Evolutionary conservation across 2,329 filamentous ascomycete species (phyloP), one percentile per base, ranked within the genome.

Genomic region (Penicillium sp.): DNA sequence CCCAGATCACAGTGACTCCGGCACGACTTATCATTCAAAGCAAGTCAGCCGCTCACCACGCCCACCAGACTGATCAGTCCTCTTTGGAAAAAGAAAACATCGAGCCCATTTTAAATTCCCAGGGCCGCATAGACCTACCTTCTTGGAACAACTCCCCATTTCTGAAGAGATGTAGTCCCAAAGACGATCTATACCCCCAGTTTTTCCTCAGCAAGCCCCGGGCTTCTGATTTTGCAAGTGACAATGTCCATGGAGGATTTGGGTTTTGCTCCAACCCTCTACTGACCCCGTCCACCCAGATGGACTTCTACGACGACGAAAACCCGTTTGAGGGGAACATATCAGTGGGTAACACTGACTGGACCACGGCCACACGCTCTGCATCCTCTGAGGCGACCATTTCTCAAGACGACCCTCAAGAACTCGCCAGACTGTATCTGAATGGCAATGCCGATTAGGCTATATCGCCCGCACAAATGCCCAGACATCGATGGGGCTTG

Each of bases 31-130:
- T 63, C 28, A 57, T 64, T 42, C 53, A 65, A 28, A 58, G 53
- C 42, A 57, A 63, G 29, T 47, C 56, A n/a, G 57, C 39, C 8
- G 24, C 58, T n/a, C 49, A 44, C 4, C 54, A 60, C 50, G 42
- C 47, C 18, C 49, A 54, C 16, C 53, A 42, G 29, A n/a, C 49
- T 29, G 46, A 56, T 24, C 54, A 51, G 39, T 31, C 47, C 29
- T 28, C 57, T 7, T 38, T 53, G 15, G 65, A 58, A n/a, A 73
- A 74, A 46, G 72, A 74, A 52, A 74, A 73, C 47, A 65, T 74
- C n/a, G 71, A 72, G 38, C 71, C 70, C 4, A 60, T 66, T 42
- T 41, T 70, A 39, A 58, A 66, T 45, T 33, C 51, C 16, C 59
- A 62, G 12, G 63, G 59, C 38, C 62, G 59, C 42, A 57, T 67